Evolutionary conservation across 2,329 filamentous ascomycete genomes (phyloP).

Genomic region (Stenocarpella maydis): DNA sequence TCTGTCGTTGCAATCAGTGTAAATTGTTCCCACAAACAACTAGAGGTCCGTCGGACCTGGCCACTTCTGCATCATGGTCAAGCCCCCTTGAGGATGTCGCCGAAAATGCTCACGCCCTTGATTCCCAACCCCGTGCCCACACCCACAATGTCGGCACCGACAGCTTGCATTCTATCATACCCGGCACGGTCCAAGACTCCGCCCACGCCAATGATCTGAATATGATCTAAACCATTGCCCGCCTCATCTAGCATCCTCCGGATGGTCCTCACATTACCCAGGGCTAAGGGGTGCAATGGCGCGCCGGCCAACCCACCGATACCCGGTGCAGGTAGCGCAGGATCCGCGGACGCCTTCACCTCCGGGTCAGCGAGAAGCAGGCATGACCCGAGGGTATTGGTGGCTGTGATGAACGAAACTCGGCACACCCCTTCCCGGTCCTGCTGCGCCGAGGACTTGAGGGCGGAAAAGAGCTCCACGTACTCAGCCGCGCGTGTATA

Average conservation of each 20-base stretch:
- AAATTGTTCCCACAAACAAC: neutral
- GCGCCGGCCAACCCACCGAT: constrained; percentile 78
- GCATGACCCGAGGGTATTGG: constrained; percentile 75
- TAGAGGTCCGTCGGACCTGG: neutral
- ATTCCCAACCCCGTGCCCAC: constrained; percentile 75
- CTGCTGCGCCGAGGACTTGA: constrained; percentile 48
- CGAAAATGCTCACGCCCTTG: constrained; percentile 69
- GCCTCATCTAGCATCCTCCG: constrained; percentile 63
- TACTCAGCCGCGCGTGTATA: constrained; percentile 78
- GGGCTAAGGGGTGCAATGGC: constrained; percentile 74
- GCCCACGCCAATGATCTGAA: constrained; percentile 75
- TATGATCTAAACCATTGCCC: constrained; percentile 53
- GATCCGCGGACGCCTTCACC: constrained; percentile 42
- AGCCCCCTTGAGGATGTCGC: constrained; percentile 54
- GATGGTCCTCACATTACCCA: constrained; percentile 80
- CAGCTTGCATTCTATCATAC: constrained; percentile 70
- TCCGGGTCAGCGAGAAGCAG: constrained; percentile 58
- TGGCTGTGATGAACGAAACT: constrained; percentile 75
- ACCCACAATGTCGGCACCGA: constrained; percentile 72
- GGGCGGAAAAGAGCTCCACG: constrained; percentile 58
- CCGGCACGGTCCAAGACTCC: constrained; percentile 72
- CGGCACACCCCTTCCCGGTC: constrained; percentile 45
- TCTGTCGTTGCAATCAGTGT: neutral
- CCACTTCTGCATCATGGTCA: neutral
- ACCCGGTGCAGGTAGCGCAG: constrained; percentile 63